phyloP scores from a whole-genome alignment of 805 yeast genomes.

The Candida adriatica region DNA sequence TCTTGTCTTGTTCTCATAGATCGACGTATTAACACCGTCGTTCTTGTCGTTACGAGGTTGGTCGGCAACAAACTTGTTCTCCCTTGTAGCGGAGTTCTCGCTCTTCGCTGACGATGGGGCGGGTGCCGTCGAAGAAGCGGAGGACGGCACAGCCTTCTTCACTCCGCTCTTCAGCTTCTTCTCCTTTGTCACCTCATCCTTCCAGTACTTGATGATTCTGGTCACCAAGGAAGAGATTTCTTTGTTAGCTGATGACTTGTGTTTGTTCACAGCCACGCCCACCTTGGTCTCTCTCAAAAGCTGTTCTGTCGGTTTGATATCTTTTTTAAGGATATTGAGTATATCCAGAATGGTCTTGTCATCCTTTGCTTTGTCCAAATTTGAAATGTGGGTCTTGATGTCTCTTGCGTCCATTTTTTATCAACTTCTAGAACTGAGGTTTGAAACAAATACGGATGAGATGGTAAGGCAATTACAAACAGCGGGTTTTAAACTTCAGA shows the following conservation, averaged over 20 bases:
- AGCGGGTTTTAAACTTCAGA: no score
- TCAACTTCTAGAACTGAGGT: neutral
- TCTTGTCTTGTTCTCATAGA: conserved; percentile 73
- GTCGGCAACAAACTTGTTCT: conserved; percentile 35
- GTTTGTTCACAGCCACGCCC: conserved; percentile 94
- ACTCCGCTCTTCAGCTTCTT: conserved; percentile 28
- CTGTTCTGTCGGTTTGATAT: conserved; percentile 78
- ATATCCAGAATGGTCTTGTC: conserved; percentile 63
- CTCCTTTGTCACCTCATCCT: conserved; percentile 73
- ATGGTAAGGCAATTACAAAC: no score
- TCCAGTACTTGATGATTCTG: conserved; percentile 82
- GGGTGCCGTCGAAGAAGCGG: conserved; percentile 13
- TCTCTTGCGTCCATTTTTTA: conserved; percentile 60
- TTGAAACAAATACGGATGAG: no score
- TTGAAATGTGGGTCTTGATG: conserved; percentile 59
- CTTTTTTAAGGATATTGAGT: conserved; percentile 55
- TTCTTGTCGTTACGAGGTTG: conserved; percentile 72
- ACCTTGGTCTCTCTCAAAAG: conserved; percentile 88
- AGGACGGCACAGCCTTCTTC: conserved; percentile 5
- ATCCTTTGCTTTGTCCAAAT: conserved; percentile 65
- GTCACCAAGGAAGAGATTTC: conserved; percentile 71
- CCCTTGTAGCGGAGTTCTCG: conserved; percentile 4
- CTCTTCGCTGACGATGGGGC: conserved; percentile 1
- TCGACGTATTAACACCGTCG: conserved; percentile 67
- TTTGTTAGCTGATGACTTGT: conserved; percentile 57